Conservation (phyloP, 768 basidiomycete species). For the Mycena galopus region DNA sequence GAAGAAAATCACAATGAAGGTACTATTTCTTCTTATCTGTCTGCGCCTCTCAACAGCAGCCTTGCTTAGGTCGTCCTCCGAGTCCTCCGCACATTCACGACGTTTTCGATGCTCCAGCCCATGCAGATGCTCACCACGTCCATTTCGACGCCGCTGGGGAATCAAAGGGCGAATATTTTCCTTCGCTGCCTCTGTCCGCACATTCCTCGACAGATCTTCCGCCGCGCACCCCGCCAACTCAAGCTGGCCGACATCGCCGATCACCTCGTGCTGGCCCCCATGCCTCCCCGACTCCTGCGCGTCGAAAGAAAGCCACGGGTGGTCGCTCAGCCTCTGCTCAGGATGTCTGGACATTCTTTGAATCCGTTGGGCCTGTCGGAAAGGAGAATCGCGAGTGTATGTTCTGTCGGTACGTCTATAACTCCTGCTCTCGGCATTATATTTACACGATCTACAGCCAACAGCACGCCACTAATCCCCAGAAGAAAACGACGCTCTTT, state of each 20-base stretch:
- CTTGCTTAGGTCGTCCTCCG: too few relatives aligned
- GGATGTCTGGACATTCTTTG: slow-evolving; percentile 26
- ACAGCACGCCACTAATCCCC: background rate
- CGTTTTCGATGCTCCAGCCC: background rate
- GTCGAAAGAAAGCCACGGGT: background rate
- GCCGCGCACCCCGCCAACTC: background rate
- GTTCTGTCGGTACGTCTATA: slow-evolving; percentile 11
- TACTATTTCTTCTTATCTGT: background rate
- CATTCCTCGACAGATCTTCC: background rate
- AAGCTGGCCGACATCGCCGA: slow-evolving; percentile 1
- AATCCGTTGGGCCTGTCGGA: too few relatives aligned
- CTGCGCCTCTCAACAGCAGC: too few relatives aligned
- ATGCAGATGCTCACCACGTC: background rate
- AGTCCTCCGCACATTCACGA: background rate
- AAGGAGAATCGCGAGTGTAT: background rate
- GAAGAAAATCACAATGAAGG: background rate
- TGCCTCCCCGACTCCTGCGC: background rate
- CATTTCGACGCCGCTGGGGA: background rate
- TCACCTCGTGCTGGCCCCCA: slow-evolving; percentile 20
- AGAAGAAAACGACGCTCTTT: background rate
- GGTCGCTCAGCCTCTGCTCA: background rate
- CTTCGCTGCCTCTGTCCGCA: slow-evolving; percentile 6
- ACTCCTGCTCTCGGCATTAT: background rate
- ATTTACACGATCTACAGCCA: slow-evolving; percentile 5
- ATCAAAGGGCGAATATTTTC: slow-evolving; percentile 1